Conservation (phyloP, 2,329 filamentous ascomycete species). For the Colletotrichum chlorophyti region DNA sequence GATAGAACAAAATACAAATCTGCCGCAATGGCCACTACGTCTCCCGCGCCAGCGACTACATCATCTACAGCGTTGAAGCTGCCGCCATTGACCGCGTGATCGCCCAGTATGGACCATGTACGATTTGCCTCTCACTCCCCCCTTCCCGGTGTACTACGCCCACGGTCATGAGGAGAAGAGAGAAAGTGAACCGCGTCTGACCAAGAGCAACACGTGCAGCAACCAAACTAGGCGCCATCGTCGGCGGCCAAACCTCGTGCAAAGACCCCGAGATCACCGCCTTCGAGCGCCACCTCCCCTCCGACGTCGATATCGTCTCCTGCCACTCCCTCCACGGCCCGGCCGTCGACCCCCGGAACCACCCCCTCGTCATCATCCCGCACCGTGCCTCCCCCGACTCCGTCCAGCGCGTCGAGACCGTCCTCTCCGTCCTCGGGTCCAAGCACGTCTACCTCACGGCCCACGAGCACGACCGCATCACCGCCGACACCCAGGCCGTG, state of each 20-base stretch:
- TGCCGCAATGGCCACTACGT: constrained; percentile 94
- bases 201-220: constrained; percentile 68
- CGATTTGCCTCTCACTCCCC: constrained; percentile 32
- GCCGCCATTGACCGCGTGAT: constrained; percentile 89
- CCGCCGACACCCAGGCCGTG: constrained; percentile 96
- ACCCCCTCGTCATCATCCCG: constrained; percentile 92
- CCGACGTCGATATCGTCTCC: constrained; percentile 90
- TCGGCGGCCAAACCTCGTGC: constrained; percentile 97
- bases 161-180: too few species aligned
- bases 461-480: constrained; percentile 92
- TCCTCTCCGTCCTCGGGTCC: constrained; percentile 83
- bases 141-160: constrained; percentile 30
- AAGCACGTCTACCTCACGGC: constrained; percentile 89
- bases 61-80: constrained; percentile 98
- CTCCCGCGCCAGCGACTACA: constrained; percentile 95
- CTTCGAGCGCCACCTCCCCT: constrained; percentile 86
- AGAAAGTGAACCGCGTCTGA: too few species aligned
- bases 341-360: constrained; percentile 83
- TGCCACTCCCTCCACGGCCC: constrained; percentile 97
- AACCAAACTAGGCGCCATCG: constrained; percentile 93
- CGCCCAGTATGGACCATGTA: constrained; percentile 91
- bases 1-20: constrained; percentile 80
- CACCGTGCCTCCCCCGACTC: constrained; percentile 83
- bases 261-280: constrained; percentile 96
- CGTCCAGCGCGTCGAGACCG: constrained; percentile 78